A percentile compares a stretch with the other conserved stretches of the same genome.
phyloP scores from a whole-genome alignment of 75 land plant genomes.

The Pinus tabuliformis region DNA sequence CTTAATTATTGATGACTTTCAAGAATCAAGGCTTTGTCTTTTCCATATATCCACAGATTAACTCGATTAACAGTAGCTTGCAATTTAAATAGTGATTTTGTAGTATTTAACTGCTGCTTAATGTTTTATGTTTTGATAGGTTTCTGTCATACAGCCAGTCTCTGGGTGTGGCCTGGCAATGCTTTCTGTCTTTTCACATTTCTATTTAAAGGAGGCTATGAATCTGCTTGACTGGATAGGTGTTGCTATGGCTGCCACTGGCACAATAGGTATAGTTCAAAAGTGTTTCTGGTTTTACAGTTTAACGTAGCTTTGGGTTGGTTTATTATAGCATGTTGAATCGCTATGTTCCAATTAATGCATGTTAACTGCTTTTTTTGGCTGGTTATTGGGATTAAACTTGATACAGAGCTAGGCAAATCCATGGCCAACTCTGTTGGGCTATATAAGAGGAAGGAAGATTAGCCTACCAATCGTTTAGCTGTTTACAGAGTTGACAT shows the following conservation, averaged over 20 bases:
- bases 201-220: conserved; percentile 87
- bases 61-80: too few relatives aligned
- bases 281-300: conserved; percentile 20
- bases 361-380: neutral
- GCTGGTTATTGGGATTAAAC: neutral
- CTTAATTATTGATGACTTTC: too few relatives aligned
- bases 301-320: conserved; percentile 13
- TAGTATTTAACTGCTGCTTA: too few relatives aligned
- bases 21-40: too few relatives aligned
- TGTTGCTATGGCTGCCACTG: conserved; percentile 77
- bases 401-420: too few relatives aligned
- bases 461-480: neutral
- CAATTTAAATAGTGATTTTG: too few relatives aligned
- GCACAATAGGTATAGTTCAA: conserved; percentile 84
- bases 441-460: neutral
- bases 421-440: neutral
- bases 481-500: too few relatives aligned
- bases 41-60: too few relatives aligned
- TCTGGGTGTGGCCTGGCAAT: conserved; percentile 97
- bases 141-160: conserved; percentile 95
- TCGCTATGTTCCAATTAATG: neutral
- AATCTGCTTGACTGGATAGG: conserved; percentile 92
- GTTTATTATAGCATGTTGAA: conserved; percentile 5
- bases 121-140: conserved; percentile 31
- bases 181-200: conserved; percentile 90